phyloP scores from a whole-genome alignment of 2,329 filamentous ascomycete genomes.

The Verticillium klebahnii region DNA sequence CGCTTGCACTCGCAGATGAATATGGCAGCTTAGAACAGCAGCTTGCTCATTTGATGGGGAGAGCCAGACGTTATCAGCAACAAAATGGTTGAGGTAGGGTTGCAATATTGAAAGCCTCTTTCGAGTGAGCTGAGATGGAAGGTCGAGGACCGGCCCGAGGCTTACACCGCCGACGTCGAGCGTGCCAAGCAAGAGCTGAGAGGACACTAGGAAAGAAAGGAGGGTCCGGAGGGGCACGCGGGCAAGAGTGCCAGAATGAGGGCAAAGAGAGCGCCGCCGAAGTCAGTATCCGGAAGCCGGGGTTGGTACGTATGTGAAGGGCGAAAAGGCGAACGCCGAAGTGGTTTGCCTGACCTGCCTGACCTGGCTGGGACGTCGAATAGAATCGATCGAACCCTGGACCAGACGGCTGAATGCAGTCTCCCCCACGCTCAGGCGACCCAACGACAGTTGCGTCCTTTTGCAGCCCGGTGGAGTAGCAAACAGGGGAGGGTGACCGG shows the following conservation, averaged over 20 bases:
- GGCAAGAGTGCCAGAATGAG: background rate
- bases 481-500: background rate
- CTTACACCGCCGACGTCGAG: background rate
- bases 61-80: background rate
- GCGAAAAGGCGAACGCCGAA: background rate
- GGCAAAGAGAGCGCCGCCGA: background rate
- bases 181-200: background rate
- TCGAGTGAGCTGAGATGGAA: background rate
- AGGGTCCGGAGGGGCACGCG: background rate
- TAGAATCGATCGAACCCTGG: background rate
- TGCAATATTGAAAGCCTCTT: background rate
- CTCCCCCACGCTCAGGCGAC: background rate
- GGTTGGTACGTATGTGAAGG: background rate
- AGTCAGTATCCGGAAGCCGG: background rate
- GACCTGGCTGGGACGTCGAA: background rate
- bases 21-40: background rate
- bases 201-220: background rate
- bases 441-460: background rate
- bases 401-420: background rate
- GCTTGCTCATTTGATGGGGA: background rate
- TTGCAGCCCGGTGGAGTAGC: background rate
- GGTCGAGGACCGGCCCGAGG: background rate
- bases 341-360: background rate
- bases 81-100: background rate
- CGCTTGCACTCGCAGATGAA: background rate